Evolutionary conservation across 768 basidiomycete species (phyloP), one percentile per base, ranked within the genome.

Genomic region (Termitomyces bulborhizus): DNA sequence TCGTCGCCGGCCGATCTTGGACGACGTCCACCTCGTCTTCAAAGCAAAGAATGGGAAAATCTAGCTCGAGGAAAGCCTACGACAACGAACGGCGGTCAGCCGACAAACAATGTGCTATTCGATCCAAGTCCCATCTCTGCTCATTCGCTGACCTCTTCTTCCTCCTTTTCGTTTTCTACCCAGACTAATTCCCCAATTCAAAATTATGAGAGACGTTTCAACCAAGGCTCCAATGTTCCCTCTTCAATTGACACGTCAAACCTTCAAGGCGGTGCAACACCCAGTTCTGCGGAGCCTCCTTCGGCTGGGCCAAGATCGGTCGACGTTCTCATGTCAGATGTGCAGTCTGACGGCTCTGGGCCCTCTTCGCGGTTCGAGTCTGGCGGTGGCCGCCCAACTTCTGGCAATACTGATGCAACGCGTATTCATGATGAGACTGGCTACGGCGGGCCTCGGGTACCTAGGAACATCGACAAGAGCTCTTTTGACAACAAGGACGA

Each of bases 71-170:
- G 65, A 52, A 63, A 68, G 51, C 27, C 57, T 36, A 24, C 64
- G 45, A 26, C 66, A 57, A 54, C 54, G 48, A 63, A 56, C 51
- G 59, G 59, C 55, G 39, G 64, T 32, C 55, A 64, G 51, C 43
- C 66, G 34, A 62, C 59, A 51, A 68, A 67, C 57, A 74, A 75
- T 70, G 73, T 70, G 69, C 67, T 60, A 59, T 58, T 53, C 36
- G 56, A 57, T 60, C 60, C 58, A 53, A 62, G 53, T 52, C 56
- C 52, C 36, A 31, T 32, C 57, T 7, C 36, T 37, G 27, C 50
- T 40, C 47, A 16, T 36, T 55, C 45, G 57, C 66, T 61, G 52
- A 66, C 60, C 42, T 48, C 36, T 27, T 49, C 56, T 37, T 59
- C 43, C 58, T 65, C 29, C 60, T 59, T 57, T 51, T 39, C 36